Evolutionary conservation across 768 basidiomycete species (phyloP), one percentile per base, ranked within the genome.

Genomic region (Suillus subluteus): DNA sequence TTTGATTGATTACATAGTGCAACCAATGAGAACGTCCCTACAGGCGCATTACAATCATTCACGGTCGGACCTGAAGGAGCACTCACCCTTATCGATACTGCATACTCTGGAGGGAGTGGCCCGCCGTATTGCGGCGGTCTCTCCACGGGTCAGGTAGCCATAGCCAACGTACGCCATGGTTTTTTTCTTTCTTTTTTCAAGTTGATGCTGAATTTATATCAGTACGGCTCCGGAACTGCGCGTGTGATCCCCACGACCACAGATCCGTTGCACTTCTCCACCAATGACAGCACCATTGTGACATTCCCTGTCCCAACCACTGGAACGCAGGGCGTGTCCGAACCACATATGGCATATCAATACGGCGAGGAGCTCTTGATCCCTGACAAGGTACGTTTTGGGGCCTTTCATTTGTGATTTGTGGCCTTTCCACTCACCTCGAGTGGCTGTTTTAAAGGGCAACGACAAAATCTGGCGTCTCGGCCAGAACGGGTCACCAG

Each of bases 391-490:
- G 90, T 89, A 63, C 63, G 84, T 74, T 40, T 55, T 13, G 38
- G 9, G 3, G 54, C 16, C n/a, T 48, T 16, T 21, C 37, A 18
- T 18, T 21, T 23, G 37, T 11, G 6, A 26, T 63, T 40, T 58
- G 21, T 40, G 5, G 9, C 32, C 58, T 65, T 44, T 64, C 4
- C 18, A 40, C 23, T 32, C 1, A 38, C 38, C 44, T 8, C n/a
- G 8, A 37, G 16, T 61, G 23, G 12, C 16, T 66, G 6, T 12
- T 15, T 35, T 9, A 54, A 26, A 90, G 89, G 90, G 91, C 35
- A 84, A 75, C 1, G 90, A 92, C 76, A 88, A 82, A 66, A 85
- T 91, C 64, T 92, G 90, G 89, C 81, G 91, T 46, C 79, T 91
- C 3, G 82, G 79, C 50, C 77, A 82, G 55, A 74, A 82, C 59